Evolutionary conservation across 768 basidiomycete species (phyloP).

Genomic region (Multifurca ochricompacta): DNA sequence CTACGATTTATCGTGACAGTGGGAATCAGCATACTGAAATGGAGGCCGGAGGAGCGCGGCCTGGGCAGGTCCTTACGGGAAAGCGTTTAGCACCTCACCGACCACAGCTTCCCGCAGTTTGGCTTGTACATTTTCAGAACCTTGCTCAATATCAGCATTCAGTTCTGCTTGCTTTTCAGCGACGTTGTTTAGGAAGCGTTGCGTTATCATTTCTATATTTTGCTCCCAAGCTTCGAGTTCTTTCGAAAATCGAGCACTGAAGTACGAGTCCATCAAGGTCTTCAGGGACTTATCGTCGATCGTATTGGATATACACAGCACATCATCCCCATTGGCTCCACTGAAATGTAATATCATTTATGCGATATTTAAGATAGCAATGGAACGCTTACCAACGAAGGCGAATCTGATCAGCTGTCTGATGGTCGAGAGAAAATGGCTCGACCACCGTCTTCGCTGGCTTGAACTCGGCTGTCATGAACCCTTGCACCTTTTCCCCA

Average conservation of each 20-base stretch:
- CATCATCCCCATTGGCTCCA: neutral
- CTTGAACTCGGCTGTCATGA: conserved; percentile 16
- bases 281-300: conserved; percentile 7
- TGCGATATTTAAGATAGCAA: neutral
- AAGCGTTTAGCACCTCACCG: neutral
- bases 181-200: neutral
- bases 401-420: neutral
- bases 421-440: neutral
- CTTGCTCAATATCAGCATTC: neutral
- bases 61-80: neutral
- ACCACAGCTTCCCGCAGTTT: neutral
- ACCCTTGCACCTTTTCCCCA: conserved; percentile 21
- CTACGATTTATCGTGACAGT: neutral
- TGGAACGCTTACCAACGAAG: conserved; percentile 3
- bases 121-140: neutral
- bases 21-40: neutral
- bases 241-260: neutral
- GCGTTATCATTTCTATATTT: neutral
- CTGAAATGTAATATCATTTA: neutral
- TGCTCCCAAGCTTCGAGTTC: neutral
- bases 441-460: neutral
- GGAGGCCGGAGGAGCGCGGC: too few species aligned
- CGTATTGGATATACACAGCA: conserved; percentile 4
- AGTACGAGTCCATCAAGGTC: neutral
- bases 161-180: neutral